Evolutionary conservation across 2,329 filamentous ascomycete genomes (phyloP).

Genomic region (Trichophyton mentagrophytes): DNA sequence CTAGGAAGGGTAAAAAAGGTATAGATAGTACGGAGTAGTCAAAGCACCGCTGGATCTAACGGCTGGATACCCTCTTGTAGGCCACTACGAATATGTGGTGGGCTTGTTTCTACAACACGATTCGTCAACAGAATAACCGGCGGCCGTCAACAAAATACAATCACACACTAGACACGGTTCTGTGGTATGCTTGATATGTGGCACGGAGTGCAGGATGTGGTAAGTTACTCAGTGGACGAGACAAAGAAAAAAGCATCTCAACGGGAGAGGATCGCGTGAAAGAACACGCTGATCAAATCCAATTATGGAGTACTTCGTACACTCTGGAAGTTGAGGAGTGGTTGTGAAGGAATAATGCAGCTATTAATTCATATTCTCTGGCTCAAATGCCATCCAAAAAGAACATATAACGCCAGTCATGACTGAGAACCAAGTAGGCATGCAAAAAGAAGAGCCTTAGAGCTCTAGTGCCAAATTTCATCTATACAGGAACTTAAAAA

Average conservation of each 20-base stretch:
- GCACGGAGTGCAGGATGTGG: not conserved
- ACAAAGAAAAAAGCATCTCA: not conserved
- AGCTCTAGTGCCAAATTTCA: not conserved
- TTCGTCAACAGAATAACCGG: too few relatives aligned
- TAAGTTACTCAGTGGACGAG: not conserved
- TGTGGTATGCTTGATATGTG: not conserved
- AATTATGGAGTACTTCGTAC: not conserved
- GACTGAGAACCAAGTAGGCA: not conserved
- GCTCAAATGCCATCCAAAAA: not conserved
- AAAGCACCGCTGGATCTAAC: too few relatives aligned
- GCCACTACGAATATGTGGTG: too few relatives aligned
- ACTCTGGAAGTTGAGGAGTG: not conserved
- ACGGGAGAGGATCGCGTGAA: not conserved
- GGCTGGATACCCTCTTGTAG: too few relatives aligned
- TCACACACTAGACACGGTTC: not conserved
- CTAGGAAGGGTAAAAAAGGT: too few relatives aligned
- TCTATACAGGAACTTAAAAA: not conserved
- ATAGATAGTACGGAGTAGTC: too few relatives aligned
- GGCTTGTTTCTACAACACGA: too few relatives aligned
- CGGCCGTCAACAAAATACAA: too few relatives aligned
- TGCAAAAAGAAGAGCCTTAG: not conserved
- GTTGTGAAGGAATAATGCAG: not conserved
- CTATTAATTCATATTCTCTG: not conserved
- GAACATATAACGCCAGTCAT: not conserved
- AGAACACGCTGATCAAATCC: not conserved